Evolutionary conservation across 345 rosid genomes (phyloP).

Genomic region (Lagerstroemia speciosa): DNA sequence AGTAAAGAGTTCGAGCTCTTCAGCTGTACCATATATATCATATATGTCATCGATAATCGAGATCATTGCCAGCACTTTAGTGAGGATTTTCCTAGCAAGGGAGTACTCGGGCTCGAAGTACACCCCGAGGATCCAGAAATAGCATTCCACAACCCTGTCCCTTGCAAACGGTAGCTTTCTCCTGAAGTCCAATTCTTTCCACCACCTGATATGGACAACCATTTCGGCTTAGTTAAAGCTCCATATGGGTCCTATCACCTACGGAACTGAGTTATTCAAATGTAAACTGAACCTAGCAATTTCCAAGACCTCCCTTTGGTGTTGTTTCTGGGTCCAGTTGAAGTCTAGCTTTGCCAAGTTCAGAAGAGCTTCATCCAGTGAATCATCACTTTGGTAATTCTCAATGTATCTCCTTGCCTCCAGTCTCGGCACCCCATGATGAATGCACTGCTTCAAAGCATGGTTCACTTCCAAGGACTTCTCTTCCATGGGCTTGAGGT

Average conservation of each 20-base stretch:
- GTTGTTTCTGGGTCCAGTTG: conserved; percentile 9
- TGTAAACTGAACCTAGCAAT: background rate
- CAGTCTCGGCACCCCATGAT: background rate
- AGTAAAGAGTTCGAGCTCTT: conserved; percentile 16
- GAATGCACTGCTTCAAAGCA: conserved; percentile 9
- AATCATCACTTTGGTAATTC: conserved; percentile 5
- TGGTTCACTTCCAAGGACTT: conserved; percentile 1
- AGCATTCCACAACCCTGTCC: conserved; percentile 14
- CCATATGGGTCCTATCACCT: background rate
- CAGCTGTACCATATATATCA: conserved; percentile 17
- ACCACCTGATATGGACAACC: conserved; percentile 10
- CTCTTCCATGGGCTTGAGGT: background rate
- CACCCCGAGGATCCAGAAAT: conserved; percentile 9
- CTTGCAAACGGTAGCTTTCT: conserved; percentile 14
- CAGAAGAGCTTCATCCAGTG: conserved; percentile 2
- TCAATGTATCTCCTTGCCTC: conserved; percentile 10
- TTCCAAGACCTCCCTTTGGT: conserved; percentile 1
- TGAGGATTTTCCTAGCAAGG: background rate
- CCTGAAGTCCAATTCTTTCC: conserved; percentile 13
- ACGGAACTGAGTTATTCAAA: background rate
- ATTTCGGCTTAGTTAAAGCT: background rate
- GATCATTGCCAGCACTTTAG: conserved; percentile 7
- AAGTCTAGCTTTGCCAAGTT: conserved; percentile 13
- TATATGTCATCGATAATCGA: conserved; percentile 23
- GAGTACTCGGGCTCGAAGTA: conserved; percentile 10